Evolutionary conservation across 176 grass and related monocot genomes (phyloP).

Genomic region (Zea luxurians): DNA sequence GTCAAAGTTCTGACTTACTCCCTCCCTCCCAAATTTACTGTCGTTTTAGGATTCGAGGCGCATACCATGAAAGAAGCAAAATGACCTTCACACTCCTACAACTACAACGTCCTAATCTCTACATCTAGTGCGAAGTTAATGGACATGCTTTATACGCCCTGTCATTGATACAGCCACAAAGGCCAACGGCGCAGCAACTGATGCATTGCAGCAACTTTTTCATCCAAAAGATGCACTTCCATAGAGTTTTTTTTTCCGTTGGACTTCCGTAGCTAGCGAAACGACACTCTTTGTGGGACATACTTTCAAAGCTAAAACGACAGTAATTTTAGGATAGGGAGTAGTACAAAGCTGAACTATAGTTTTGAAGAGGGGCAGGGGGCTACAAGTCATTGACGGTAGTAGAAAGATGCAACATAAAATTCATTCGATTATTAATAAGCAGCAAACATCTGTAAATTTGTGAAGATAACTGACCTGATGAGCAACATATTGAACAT

Average conservation of each 20-base stretch:
- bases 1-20: background rate
- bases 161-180: background rate
- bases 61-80: background rate
- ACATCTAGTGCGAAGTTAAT: background rate
- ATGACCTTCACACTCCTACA: background rate
- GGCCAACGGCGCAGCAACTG: too few relatives aligned
- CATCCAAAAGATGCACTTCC: too few relatives aligned
- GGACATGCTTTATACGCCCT: background rate
- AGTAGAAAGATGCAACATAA: slow-evolving; percentile 16
- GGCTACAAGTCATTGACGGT: background rate
- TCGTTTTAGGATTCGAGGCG: background rate
- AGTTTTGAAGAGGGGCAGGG: background rate
- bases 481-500: slow-evolving; percentile 98
- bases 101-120: background rate
- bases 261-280: too few relatives aligned
- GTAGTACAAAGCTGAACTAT: background rate
- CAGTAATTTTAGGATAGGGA: background rate
- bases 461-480: slow-evolving; percentile 56
- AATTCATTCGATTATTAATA: slow-evolving; percentile 22
- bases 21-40: background rate
- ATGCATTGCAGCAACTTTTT: too few relatives aligned
- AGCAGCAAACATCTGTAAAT: slow-evolving; percentile 26
- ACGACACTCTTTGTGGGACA: background rate
- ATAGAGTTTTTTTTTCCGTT: too few relatives aligned
- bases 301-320: background rate